Base-by-base conservation (phyloP, 2,329 filamentous ascomycete genomes). In the Penicillium sp. region DNA sequence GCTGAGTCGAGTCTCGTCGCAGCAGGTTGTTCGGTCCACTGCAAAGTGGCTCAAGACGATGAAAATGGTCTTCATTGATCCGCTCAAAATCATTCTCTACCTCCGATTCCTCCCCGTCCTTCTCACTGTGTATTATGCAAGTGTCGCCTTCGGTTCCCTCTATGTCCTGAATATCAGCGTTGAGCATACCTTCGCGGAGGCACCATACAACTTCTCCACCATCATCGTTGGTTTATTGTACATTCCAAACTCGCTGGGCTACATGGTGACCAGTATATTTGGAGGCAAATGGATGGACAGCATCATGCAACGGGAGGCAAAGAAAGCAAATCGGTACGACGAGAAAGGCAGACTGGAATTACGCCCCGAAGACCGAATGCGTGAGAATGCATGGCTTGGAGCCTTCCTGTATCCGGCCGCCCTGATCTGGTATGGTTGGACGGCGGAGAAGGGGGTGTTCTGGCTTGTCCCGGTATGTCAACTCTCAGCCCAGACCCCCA, bases 141-240 rank as follows among this genome's bases (percentile, higher is more conserved):
- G 82, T 53, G 80, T 91, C 56, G 83, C 86, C 6, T 93, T 91
- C 64, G 83, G 82, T 29, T 76, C 81, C 1, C 77, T 93, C 6
- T 93, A 87, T 67, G 72, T 91, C 12, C 76, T 88, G 60, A 93
- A 91, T 66, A 84, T 93, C 60, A 83, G 82, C 48, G 74, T 91
- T 40, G 83, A 91, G 66, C 73, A 82, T 46, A 82, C 80, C 9
- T 91, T 90, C 65, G 78, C 78, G 6, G 62, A 64, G 4, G 58
- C 75, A 1, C 87, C 88, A 0, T 94, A 93, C 70, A 74, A 74
- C 60, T 93, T 82, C 65, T 69, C 73, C 6, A 79, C 81, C 39
- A 73, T 88, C 57, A 80, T 87, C 45, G 73, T 93, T 47, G 88
- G 88, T 10, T 70, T 88, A 32, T 72, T 89, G 21, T 93, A 93